These are phyloP conservation scores for Neckera pumila DNA, from an alignment of 225 moss, liverwort and hornwort species.

Conservation along the genomic window DNA sequence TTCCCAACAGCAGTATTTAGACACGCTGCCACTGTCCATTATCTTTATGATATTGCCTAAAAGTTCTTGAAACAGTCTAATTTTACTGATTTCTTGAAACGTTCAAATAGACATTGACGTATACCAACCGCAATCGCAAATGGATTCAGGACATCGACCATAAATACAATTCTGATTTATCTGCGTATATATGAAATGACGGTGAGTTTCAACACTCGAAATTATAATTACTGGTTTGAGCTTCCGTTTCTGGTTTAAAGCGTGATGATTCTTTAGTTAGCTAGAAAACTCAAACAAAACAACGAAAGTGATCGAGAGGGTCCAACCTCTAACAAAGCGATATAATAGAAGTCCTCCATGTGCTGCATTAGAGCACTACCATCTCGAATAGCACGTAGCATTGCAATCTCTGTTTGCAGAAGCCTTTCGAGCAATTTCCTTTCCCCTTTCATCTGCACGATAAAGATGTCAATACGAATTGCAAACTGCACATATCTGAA, in stretches of 20 bases:
- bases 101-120: neutral
- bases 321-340: constrained; percentile 65
- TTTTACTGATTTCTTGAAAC: neutral
- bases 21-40: neutral
- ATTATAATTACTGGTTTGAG: neutral
- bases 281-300: neutral
- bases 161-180: neutral
- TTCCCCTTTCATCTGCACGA: constrained; percentile 75
- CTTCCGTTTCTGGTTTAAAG: neutral
- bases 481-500: neutral
- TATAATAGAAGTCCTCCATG: constrained; percentile 93
- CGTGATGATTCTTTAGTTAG: neutral
- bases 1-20: neutral
- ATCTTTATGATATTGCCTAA: neutral
- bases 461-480: neutral
- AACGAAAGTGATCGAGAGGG: neutral
- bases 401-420: constrained; percentile 69
- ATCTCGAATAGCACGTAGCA: constrained; percentile 75
- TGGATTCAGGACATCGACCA: neutral
- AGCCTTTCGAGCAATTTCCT: constrained; percentile 63
- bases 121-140: neutral
- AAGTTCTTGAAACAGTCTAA: neutral
- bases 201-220: neutral
- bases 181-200: neutral
- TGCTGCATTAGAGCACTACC: constrained; percentile 95